These are phyloP conservation scores for Russula sp. DNA, from an alignment of 768 basidiomycete genomes.

Conservation along the genomic window DNA sequence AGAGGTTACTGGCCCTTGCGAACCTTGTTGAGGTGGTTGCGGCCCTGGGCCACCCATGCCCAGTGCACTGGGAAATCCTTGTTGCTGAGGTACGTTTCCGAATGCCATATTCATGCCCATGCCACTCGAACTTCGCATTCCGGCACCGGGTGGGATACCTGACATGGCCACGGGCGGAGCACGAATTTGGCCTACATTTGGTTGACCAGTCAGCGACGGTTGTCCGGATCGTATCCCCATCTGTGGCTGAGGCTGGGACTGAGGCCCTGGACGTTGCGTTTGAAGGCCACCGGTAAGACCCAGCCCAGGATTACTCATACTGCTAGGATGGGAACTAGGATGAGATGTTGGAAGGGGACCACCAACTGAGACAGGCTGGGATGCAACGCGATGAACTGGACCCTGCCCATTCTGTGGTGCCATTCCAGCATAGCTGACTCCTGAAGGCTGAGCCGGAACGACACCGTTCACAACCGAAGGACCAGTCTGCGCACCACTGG, in stretches of 20 bases:
- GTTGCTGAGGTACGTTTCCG: constrained; percentile 33
- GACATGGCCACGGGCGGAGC: constrained; percentile 29
- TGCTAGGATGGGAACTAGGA: constrained; percentile 3
- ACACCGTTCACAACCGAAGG: constrained; percentile 17
- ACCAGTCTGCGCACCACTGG: constrained; percentile 10
- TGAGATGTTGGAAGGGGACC: constrained; percentile 8
- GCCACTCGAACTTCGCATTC: constrained; percentile 34
- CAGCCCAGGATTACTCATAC: constrained; percentile 30
- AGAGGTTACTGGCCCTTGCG: constrained; percentile 8
- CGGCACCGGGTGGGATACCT: constrained; percentile 13
- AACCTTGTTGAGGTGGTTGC: constrained; percentile 5
- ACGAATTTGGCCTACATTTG: constrained; percentile 34
- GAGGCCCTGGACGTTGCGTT: constrained; percentile 30
- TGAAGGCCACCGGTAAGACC: constrained; percentile 33
- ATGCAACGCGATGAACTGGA: constrained; percentile 44
- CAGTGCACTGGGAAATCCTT: constrained; percentile 2
- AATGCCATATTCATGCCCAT: constrained; percentile 40
- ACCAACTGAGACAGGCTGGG: constrained; percentile 36
- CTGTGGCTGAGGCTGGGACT: constrained; percentile 27
- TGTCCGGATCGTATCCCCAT: constrained; percentile 28
- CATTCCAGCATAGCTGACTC: constrained; percentile 8
- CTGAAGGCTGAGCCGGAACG: constrained; percentile 19
- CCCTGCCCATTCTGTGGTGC: constrained; percentile 7
- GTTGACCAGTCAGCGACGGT: constrained; percentile 25
- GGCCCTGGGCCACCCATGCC: constrained; percentile 13